phyloP scores from a whole-genome alignment of 768 basidiomycete species.

The Lentinus brumalis region DNA sequence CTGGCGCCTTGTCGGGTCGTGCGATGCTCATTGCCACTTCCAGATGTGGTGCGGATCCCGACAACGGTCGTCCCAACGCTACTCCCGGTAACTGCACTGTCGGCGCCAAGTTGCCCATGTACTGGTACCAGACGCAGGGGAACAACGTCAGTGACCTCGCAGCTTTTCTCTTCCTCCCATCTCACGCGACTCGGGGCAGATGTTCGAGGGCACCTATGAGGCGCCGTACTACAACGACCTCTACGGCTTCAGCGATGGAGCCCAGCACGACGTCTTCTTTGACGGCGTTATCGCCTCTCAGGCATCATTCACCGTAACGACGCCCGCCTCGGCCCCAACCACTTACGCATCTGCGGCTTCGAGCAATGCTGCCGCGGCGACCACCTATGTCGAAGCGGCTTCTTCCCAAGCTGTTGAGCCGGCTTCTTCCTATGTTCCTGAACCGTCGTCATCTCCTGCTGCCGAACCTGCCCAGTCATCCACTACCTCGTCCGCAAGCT shows the following conservation, averaged over 20 bases:
- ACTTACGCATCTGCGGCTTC: background rate
- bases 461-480: background rate
- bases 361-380: background rate
- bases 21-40: background rate
- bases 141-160: slow-evolving; percentile 38
- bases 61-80: slow-evolving; percentile 19
- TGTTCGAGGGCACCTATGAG: slow-evolving; percentile 32
- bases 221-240: slow-evolving; percentile 39
- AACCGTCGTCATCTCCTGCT: background rate
- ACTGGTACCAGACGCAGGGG: slow-evolving; percentile 41
- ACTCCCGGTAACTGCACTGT: slow-evolving; percentile 39
- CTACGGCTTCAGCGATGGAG: slow-evolving; percentile 46
- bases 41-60: slow-evolving; percentile 38
- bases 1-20: background rate
- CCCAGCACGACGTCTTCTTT: slow-evolving; percentile 45
- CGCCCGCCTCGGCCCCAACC: background rate
- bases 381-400: background rate
- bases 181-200: slow-evolving; percentile 16
- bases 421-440: background rate
- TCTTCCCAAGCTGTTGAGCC: background rate
- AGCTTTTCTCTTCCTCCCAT: background rate
- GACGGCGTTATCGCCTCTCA: slow-evolving; percentile 22
- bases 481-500: background rate
- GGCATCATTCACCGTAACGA: background rate
- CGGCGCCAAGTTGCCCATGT: slow-evolving; percentile 41